Evolutionary conservation across 2,329 filamentous ascomycete genomes (phyloP), one percentile per base, ranked within the genome.

Genomic region (Beauveria brongniartii): DNA sequence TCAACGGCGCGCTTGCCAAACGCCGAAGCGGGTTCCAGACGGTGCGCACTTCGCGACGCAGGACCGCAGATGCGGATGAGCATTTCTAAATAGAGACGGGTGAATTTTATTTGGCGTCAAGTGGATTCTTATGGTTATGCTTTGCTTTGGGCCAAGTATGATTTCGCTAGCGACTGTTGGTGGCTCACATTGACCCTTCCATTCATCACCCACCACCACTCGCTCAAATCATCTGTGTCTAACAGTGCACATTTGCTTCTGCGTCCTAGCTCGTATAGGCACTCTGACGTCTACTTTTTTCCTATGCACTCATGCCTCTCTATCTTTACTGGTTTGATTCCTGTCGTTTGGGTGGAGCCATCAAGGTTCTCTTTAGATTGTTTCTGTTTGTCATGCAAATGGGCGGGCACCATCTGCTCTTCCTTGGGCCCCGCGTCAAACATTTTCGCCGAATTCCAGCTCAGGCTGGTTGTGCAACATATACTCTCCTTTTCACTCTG

Each of bases 1-100:
- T 9, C 9, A 46, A 61, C n/a, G 52, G 44, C n/a, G 24, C 52
- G 14, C 28, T 50, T 20, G 34, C 24, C 5, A 37, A 51, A 22
- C 52, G 59, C 20, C 44, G 10, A 12, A 61, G 59, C 37, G 59
- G 51, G 3, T 61, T 61, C 44, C 34, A 30, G 52, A 61, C 59
- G 18, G 43, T 61, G 30, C 43, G 34, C 26, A 37, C 24, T 16
- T 3, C 22, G 9, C 20, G 59, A 30, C 14, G 43, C 34, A 50
- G 12, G 43, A 50, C 44, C 3, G 43, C 52, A 40, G 52, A 18
- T 50, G 43, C 24, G 18, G 52, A 44, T 30, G 44, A 47, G 7
- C 44, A 55, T 34, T 44, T 22, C 8, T 60, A n/a, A n/a, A n/a
- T n/a, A 55, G 43, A 50, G 8, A 20, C 43, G 7, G n/a, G 20